These are phyloP conservation scores for Tuber aestivum DNA, from an alignment of 495 filamentous ascomycete genomes.

Conservation along the genomic window DNA sequence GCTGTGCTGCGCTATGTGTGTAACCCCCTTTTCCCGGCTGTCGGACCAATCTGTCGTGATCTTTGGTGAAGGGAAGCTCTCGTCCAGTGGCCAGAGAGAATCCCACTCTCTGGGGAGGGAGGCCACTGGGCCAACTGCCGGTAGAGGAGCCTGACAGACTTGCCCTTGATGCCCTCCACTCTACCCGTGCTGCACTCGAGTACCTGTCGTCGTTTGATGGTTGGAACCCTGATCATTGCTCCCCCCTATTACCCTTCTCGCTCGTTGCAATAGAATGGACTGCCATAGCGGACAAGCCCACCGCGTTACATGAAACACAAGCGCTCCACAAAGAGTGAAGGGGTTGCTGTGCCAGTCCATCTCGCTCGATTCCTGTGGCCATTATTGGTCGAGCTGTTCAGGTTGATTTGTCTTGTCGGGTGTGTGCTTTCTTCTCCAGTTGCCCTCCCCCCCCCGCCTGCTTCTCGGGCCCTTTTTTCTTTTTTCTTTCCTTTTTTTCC, in stretches of 20 bases:
- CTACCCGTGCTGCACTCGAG: not conserved
- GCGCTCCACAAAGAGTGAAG: not conserved
- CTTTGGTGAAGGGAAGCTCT: too few relatives aligned
- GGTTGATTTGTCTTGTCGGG: not conserved
- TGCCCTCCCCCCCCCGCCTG: conserved; percentile 1
- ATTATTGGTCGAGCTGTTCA: not conserved
- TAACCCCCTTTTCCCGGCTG: too few relatives aligned
- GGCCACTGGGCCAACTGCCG: too few relatives aligned
- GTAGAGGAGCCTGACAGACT: too few relatives aligned
- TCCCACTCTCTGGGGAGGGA: too few relatives aligned
- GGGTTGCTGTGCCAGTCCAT: not conserved
- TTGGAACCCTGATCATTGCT: not conserved
- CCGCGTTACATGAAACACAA: not conserved
- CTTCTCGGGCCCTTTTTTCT: conserved; percentile 7
- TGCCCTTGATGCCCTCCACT: too few relatives aligned
- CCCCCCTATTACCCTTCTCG: not conserved
- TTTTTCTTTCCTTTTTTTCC: conserved; percentile 7
- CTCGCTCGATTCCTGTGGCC: not conserved
- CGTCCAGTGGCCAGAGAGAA: too few relatives aligned
- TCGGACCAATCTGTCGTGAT: too few relatives aligned
- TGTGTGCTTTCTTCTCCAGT: not conserved
- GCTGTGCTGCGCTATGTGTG: too few relatives aligned
- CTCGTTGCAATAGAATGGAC: conserved; percentile 1
- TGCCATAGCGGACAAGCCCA: not conserved
- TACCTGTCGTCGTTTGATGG: not conserved